These are phyloP conservation scores for Candolleomyces aberdarensis DNA, from an alignment of 768 basidiomycete species.

Conservation along the genomic window DNA sequence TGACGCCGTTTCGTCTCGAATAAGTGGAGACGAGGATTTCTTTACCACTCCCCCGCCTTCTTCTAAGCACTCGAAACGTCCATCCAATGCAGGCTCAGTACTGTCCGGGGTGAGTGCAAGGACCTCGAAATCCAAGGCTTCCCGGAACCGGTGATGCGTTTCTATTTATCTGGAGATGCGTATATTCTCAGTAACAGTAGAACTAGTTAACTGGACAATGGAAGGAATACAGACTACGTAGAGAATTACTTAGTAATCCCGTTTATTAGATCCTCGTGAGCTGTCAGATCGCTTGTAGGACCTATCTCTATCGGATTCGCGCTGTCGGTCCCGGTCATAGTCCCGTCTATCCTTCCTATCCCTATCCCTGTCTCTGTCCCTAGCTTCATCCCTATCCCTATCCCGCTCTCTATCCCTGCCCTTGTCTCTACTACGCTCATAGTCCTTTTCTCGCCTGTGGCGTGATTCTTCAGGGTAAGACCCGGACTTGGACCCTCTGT, in stretches of 20 bases:
- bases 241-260: background rate
- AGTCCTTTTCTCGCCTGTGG: slow-evolving; percentile 19
- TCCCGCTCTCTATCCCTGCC: slow-evolving; percentile 11
- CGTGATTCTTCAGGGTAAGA: slow-evolving; percentile 10
- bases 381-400: slow-evolving; percentile 10
- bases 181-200: background rate
- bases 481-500: slow-evolving; percentile 25
- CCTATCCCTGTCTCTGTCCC: slow-evolving; percentile 7
- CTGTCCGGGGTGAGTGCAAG: slow-evolving; percentile 1
- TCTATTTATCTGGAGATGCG: background rate
- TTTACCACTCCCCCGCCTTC: slow-evolving; percentile 24
- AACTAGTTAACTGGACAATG: background rate
- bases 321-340: slow-evolving; percentile 4
- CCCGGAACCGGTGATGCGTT: background rate
- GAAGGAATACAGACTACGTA: background rate
- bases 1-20: slow-evolving; percentile 26
- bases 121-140: slow-evolving; percentile 7
- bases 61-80: background rate
- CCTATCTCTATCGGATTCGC: slow-evolving; percentile 8
- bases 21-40: slow-evolving; percentile 25
- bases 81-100: slow-evolving; percentile 2
- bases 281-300: background rate
- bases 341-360: slow-evolving; percentile 4
- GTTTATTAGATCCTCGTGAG: background rate
- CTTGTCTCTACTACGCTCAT: slow-evolving; percentile 10